Conservation (phyloP, 768 basidiomycete genomes). For the Mycena indigotica region DNA sequence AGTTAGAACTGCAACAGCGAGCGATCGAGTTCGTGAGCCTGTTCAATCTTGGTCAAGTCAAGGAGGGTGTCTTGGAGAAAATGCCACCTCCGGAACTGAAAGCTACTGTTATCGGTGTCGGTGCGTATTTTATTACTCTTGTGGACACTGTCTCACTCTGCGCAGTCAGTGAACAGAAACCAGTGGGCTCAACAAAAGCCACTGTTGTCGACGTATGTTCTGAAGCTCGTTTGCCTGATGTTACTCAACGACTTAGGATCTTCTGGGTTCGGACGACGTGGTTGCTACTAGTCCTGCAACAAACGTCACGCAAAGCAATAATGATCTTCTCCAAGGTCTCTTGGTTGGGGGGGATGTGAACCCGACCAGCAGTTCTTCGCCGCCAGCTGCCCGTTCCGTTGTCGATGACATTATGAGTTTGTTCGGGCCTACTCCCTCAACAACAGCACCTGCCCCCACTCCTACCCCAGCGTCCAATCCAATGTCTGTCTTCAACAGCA, state of each 20-base stretch:
- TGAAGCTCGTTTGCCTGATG: slow-evolving; percentile 2
- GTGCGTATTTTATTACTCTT: slow-evolving; percentile 53
- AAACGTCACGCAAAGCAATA: slow-evolving; percentile 60
- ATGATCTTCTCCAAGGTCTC: slow-evolving; percentile 90
- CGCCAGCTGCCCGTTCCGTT: slow-evolving; percentile 56
- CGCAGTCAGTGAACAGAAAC: slow-evolving; percentile 91
- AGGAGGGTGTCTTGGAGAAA: slow-evolving; percentile 86
- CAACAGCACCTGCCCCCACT: slow-evolving; percentile 36
- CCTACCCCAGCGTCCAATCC: slow-evolving; percentile 37
- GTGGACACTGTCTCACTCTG: no score
- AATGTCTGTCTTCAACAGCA: slow-evolving; percentile 38
- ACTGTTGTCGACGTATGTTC: slow-evolving; percentile 65
- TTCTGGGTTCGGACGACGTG: slow-evolving; percentile 75
- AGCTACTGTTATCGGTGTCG: slow-evolving; percentile 93
- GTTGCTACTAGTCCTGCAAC: slow-evolving; percentile 42
- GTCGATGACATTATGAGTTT: slow-evolving; percentile 92
- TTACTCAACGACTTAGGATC: slow-evolving; percentile 50
- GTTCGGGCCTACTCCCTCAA: slow-evolving; percentile 59
- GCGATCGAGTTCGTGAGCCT: slow-evolving; percentile 93
- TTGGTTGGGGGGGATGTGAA: slow-evolving; percentile 62
- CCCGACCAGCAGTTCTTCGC: no score
- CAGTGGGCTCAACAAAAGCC: slow-evolving; percentile 84
- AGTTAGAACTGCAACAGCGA: slow-evolving; percentile 94
- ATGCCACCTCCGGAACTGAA: slow-evolving; percentile 99
- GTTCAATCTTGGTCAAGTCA: slow-evolving; percentile 74